Conservation (phyloP, 164 flowering plant species). For the Macadamia tetraphylla region DNA sequence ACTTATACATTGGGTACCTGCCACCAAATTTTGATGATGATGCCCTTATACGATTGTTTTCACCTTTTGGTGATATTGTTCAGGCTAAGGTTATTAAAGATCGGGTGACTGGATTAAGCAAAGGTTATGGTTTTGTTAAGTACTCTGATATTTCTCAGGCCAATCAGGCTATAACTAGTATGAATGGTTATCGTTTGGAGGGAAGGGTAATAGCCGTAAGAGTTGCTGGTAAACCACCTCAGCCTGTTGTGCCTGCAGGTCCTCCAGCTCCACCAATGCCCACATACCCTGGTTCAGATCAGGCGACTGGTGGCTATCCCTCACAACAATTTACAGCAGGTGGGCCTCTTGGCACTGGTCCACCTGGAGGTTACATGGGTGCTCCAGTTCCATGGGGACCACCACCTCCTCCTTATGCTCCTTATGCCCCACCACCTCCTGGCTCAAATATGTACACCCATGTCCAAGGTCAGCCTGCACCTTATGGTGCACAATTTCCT, state of each 20-base stretch:
- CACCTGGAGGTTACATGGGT: conserved; percentile 48
- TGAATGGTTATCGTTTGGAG: conserved; percentile 82
- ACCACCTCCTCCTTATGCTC: conserved; percentile 59
- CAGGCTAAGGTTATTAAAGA: conserved; percentile 96
- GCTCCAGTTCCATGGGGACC: conserved; percentile 88
- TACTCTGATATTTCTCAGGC: conserved; percentile 80
- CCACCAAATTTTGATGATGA: conserved; percentile 93
- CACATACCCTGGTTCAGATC: conserved; percentile 48
- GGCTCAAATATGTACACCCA: conserved; percentile 64
- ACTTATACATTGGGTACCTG: conserved; percentile 81
- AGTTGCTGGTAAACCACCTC: conserved; percentile 96
- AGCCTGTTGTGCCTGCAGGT: conserved; percentile 68
- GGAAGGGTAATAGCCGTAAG: conserved; percentile 88
- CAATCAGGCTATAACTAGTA: conserved; percentile 65
- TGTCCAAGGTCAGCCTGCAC: conserved; percentile 50
- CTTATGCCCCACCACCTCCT: conserved; percentile 60
- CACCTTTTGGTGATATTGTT: conserved; percentile 79
- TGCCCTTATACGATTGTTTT: conserved; percentile 65
- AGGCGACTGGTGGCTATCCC: conserved; percentile 55
- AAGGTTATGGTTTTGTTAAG: conserved; percentile 98
- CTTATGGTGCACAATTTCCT: conserved; percentile 74
- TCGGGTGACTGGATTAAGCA: conserved; percentile 65
- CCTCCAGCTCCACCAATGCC: conserved; percentile 60
- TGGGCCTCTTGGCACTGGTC: conserved; percentile 44
- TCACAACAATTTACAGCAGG: conserved; percentile 71